Base-by-base conservation (phyloP, 2,329 filamentous ascomycete genomes). In the Cordyceps javanica region DNA sequence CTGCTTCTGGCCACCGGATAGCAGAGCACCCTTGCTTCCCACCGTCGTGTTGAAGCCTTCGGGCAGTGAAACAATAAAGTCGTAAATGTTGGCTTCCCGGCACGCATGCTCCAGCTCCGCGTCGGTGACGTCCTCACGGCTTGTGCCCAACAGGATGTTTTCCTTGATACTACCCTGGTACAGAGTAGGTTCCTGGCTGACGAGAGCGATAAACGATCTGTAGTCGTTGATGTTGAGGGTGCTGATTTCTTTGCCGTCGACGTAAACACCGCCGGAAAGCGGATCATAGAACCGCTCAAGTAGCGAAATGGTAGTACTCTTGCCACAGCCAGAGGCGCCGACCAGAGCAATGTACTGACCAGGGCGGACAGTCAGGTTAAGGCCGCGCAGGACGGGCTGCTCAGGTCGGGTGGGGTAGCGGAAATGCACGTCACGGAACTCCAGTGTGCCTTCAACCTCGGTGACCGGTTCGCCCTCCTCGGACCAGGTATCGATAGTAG, bases 201-300 rank as follows among this genome's bases (percentile, higher is more conserved):
- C 93, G 10, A 99, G 86, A 0, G 93, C 88, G 62, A 97, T 82
- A 70, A 87, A 84, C 19, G 82, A 86, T 54, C 94, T 87, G 74
- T 97, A 97, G 57, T 92, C 85, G 72, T 90, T 91, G 67, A 96
- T 78, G 66, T 96, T 93, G 50, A 97, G 78, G 11, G 79, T 80
- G 60, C 85, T 87, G 65, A 97, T 90, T 61, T 96, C 90, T 62
- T 86, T 83, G 57, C 86, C 90, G 66, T 97, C 93, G 19, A 97
- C 79, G 59, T 85, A 90, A 34, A 99, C 80, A 14, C 86, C 86
- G 13, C 94, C 94, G 0, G 83, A 80, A 0, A 94, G 79, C 0
- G 92, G 90, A 65, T 97, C 91, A 69, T 97, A 97, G 76, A 97
- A 97, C 34, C 94, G 88, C 70, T 97, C 93, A 32, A 97, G 77